Evolutionary conservation across 176 grass and related monocot genomes (phyloP).

Genomic region (Avena atlantica): DNA sequence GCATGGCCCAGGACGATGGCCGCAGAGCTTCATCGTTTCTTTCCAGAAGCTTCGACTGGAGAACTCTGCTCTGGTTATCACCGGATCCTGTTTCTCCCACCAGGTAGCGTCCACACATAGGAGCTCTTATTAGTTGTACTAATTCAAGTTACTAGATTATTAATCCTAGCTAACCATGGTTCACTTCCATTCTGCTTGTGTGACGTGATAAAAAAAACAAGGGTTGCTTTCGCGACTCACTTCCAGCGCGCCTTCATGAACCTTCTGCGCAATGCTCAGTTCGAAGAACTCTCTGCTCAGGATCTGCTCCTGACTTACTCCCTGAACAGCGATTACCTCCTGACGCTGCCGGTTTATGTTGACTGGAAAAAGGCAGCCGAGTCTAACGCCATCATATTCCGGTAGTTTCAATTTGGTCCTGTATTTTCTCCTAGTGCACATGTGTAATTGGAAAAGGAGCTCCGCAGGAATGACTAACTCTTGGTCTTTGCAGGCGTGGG

Average conservation of each 20-base stretch:
- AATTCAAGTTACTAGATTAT: background rate
- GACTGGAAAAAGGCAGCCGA: constrained; percentile 88
- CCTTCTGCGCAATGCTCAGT: constrained; percentile 84
- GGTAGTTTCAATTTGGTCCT: constrained; percentile 36
- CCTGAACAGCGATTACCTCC: constrained; percentile 84
- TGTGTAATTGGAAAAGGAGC: too few relatives aligned
- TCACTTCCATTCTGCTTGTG: background rate
- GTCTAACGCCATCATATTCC: constrained; percentile 94
- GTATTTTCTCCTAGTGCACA: too few relatives aligned
- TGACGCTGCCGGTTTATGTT: constrained; percentile 82
- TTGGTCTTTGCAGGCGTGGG: constrained; percentile 67
- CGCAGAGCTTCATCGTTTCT: constrained; percentile 7
- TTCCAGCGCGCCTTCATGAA: constrained; percentile 96
- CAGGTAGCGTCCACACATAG: background rate
- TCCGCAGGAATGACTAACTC: background rate
- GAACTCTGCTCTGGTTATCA: constrained; percentile 68
- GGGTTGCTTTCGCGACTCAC: constrained; percentile 67
- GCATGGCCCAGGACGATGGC: constrained; percentile 39
- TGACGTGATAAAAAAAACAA: background rate
- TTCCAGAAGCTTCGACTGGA: constrained; percentile 58
- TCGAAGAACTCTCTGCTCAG: constrained; percentile 78
- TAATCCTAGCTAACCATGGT: background rate
- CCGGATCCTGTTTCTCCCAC: constrained; percentile 41
- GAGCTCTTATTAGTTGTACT: too few relatives aligned
- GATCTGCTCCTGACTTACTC: constrained; percentile 76